These are phyloP conservation scores for Tuber calosporum DNA, from an alignment of 495 filamentous ascomycete genomes.

Conservation along the genomic window DNA sequence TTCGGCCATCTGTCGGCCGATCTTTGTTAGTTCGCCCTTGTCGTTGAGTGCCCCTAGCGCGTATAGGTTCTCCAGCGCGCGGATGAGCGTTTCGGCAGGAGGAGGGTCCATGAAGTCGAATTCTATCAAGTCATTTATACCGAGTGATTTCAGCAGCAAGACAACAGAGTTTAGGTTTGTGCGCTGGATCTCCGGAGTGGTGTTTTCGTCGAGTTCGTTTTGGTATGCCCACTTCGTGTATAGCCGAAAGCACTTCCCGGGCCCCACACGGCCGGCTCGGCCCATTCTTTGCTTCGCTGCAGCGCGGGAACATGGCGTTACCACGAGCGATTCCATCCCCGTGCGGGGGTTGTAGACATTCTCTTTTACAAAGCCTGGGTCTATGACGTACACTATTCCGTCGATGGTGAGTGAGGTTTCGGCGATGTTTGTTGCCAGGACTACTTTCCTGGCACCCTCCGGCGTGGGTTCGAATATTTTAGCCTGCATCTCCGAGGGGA, in stretches of 20 bases:
- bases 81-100: conserved; percentile 81
- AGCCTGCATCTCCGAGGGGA: conserved; percentile 74
- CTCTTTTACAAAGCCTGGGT: conserved; percentile 89
- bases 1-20: conserved; percentile 93
- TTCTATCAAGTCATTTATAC: conserved; percentile 86
- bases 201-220: conserved; percentile 88
- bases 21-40: conserved; percentile 80
- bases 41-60: conserved; percentile 85
- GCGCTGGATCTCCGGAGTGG: conserved; percentile 89
- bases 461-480: conserved; percentile 91
- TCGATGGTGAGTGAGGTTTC: conserved; percentile 86
- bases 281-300: conserved; percentile 89
- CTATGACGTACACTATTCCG: conserved; percentile 85
- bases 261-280: conserved; percentile 83
- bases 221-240: conserved; percentile 94
- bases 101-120: conserved; percentile 98
- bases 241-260: conserved; percentile 88
- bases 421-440: conserved; percentile 83
- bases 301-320: conserved; percentile 88
- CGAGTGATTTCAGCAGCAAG: conserved; percentile 78
- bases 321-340: conserved; percentile 84
- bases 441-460: conserved; percentile 70
- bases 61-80: conserved; percentile 85
- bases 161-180: conserved; percentile 81
- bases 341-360: conserved; percentile 89